Percentiles rank a stretch among this genome's conserved stretches.
Evolutionary conservation across 176 grass and related monocot genomes (phyloP).

Genomic region (Paspalum vaginatum): DNA sequence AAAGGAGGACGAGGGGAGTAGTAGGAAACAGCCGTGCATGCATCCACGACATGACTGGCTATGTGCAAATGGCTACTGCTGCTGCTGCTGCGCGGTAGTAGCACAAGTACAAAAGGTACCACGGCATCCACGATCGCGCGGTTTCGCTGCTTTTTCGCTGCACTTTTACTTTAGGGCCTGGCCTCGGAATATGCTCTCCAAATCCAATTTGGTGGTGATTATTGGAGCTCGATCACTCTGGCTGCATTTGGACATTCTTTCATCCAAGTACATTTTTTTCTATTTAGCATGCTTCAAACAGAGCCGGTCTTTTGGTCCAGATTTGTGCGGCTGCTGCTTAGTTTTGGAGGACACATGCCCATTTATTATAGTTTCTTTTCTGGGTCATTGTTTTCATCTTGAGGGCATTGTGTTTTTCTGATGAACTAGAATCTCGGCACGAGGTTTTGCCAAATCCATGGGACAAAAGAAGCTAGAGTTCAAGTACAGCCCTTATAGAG

Average conservation of each 20-base stretch:
- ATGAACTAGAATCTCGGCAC: no score
- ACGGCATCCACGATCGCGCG: slow-evolving; percentile 19
- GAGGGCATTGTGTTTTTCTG: background rate
- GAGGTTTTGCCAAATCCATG: no score
- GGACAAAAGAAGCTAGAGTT: no score
- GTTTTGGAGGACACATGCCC: background rate
- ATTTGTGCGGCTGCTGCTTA: background rate
- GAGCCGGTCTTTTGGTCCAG: background rate
- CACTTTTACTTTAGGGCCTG: slow-evolving; percentile 16
- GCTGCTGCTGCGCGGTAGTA: slow-evolving; percentile 10
- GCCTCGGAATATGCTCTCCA: slow-evolving; percentile 29
- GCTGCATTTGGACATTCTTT: slow-evolving; percentile 5
- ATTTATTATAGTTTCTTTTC: no score
- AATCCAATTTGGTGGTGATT: slow-evolving; percentile 5
- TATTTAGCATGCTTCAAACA: background rate
- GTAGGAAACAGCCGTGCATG: slow-evolving; percentile 7
- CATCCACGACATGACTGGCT: slow-evolving; percentile 20
- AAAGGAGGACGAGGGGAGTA: background rate
- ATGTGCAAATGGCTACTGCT: background rate
- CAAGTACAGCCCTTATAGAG: no score
- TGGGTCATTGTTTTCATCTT: no score
- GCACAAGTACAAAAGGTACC: slow-evolving; percentile 48
- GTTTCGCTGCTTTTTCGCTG: slow-evolving; percentile 14
- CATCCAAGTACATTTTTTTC: slow-evolving; percentile 2
- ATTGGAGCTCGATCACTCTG: background rate